Base-by-base conservation (phyloP, 306 rosid genomes). In the Ormosia emarginata region DNA sequence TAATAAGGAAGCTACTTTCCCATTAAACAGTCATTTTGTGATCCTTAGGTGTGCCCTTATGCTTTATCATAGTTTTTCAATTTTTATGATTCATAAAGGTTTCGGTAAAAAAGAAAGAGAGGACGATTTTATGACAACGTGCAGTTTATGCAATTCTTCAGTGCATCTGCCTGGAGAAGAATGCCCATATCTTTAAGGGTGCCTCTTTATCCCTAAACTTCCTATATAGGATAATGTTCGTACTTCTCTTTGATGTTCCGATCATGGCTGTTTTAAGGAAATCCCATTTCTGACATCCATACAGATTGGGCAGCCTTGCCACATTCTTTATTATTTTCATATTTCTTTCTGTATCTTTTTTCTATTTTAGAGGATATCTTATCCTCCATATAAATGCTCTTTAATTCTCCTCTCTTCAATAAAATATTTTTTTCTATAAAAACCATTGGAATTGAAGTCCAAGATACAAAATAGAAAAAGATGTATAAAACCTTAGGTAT, bases 401-500 rank as follows among this genome's bases (percentile, higher is more conserved):
- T 5, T 3, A 41, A 5, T 34, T 44, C 53, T 18, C 39, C 24
- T 64, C 71, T 78, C 62, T 41, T 33, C 29, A 13, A 70, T 15
- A 41, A 14, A 33, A 15, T 24, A 39, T 33, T 71, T 71, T 15
- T 53, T 59, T 18, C n/a, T 9, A 3, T 34, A 56, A 53, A 33
- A 59, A 55, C 8, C 4, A 63, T 29, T 14, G 7, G 10, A 58
- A 65, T 17, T 81, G 29, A 17, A 63, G 36, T 59, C 39, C 52
- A 77, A 40, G 80, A 71, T 79, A 24, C 47, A 77, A 75, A 65
- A 41, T 34, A 64, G 67, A 62, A 39, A 72, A 37, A 63, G 73
- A 55, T 30, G 57, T 30, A 37, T 14, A 77, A 81, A 84, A 95
- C 98, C 99, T 95, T 79, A 85, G 80, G 84, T 87, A 84, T 77